Conservation (phyloP, 139 green algal species). For the Chlamydomonas eustigma region DNA sequence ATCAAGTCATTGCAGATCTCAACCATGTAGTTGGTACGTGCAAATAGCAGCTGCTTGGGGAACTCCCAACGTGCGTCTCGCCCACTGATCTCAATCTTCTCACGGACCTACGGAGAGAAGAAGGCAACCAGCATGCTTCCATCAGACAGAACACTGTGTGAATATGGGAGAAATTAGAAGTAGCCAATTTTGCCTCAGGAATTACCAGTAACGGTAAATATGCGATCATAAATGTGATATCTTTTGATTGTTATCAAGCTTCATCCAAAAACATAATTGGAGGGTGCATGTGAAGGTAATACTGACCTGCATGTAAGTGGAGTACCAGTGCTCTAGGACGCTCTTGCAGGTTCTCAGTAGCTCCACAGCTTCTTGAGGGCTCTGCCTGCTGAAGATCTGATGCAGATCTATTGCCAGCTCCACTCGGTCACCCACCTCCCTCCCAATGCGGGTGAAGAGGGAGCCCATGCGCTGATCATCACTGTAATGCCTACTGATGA, state of each 20-base stretch:
- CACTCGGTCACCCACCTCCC: slow-evolving; percentile 61
- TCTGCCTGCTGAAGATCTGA: slow-evolving; percentile 62
- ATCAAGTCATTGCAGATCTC: slow-evolving; percentile 75
- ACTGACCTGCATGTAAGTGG: slow-evolving; percentile 70
- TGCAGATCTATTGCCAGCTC: slow-evolving; percentile 61
- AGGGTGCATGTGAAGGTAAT: neutral
- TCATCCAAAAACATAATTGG: slow-evolving; percentile 12
- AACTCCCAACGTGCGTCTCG: slow-evolving; percentile 91
- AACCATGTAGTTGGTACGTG: slow-evolving; percentile 80
- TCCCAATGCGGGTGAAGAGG: slow-evolving; percentile 81
- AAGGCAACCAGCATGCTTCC: too few relatives aligned
- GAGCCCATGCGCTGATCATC: slow-evolving; percentile 86
- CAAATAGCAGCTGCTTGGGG: slow-evolving; percentile 79
- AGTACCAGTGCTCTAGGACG: slow-evolving; percentile 71
- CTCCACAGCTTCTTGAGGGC: slow-evolving; percentile 43
- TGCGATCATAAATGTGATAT: too few relatives aligned
- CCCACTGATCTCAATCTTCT: slow-evolving; percentile 80
- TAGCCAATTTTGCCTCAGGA: too few relatives aligned
- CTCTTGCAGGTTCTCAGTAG: slow-evolving; percentile 53
- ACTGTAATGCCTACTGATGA: slow-evolving; percentile 72
- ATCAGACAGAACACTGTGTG: too few relatives aligned
- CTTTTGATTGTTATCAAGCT: too few relatives aligned
- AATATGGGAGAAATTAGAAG: too few relatives aligned
- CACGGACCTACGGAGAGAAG: too few relatives aligned
- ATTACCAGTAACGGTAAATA: too few relatives aligned